A percentile compares a stretch with the other conserved stretches of the same genome.
Evolutionary conservation across 2,329 filamentous ascomycete species (phyloP).

Genomic region (Pseudodiploospora longispora): DNA sequence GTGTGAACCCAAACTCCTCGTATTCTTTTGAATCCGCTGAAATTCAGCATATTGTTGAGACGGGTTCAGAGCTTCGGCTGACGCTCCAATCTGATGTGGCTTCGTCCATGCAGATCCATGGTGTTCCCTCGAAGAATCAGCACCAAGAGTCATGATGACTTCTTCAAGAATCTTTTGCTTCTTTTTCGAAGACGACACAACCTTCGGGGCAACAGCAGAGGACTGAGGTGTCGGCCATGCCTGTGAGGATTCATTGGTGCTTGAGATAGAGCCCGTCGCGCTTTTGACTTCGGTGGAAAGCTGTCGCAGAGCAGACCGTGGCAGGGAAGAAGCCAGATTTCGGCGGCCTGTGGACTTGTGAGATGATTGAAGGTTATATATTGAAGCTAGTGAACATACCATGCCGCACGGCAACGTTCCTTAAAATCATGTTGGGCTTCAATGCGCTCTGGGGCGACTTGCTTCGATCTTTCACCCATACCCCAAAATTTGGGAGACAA

Average conservation of each 20-base stretch:
- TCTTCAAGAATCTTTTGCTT: constrained; percentile 27
- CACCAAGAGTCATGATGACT: constrained; percentile 25
- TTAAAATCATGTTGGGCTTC: constrained; percentile 43
- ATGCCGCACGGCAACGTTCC: constrained; percentile 46
- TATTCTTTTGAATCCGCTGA: constrained; percentile 31
- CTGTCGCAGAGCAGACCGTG: constrained; percentile 24
- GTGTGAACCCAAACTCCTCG: constrained; percentile 39
- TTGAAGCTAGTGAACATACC: constrained; percentile 30
- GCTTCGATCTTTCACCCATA: not conserved
- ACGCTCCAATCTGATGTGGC: constrained; percentile 23
- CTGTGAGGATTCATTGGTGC: constrained; percentile 5
- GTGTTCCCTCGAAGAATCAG: constrained; percentile 27
- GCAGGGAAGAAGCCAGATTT: constrained; percentile 38
- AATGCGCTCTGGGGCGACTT: constrained; percentile 1
- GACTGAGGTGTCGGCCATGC: constrained; percentile 17
- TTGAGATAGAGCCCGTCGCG: constrained; percentile 8
- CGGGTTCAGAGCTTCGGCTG: constrained; percentile 27
- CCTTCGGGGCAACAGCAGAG: constrained; percentile 14
- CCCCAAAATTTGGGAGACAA: constrained; percentile 19
- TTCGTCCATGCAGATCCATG: constrained; percentile 24
- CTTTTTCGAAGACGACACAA: constrained; percentile 19
- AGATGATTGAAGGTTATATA: not conserved
- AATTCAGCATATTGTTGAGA: constrained; percentile 32
- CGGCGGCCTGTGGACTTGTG: constrained; percentile 37
- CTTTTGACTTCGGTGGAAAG: constrained; percentile 23